Base-by-base conservation (phyloP, 768 basidiomycete genomes). In the Pholiota molesta region DNA sequence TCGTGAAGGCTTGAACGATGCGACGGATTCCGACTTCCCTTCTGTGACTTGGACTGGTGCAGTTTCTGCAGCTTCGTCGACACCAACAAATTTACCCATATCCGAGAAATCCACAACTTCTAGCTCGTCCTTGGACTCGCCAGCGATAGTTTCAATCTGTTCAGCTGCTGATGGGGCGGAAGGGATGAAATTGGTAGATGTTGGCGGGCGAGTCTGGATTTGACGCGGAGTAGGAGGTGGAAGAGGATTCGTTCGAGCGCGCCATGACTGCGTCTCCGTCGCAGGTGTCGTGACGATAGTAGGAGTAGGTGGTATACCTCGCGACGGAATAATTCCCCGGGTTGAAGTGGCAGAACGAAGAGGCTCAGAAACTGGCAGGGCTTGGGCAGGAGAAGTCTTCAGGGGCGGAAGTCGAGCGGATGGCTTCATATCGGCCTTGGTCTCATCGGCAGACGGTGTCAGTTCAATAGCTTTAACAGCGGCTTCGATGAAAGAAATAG, bases 91-190 rank as follows among this genome's bases (percentile, higher is more conserved):
- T 74, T 85, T 88, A 45, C 80, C 89, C 71, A 93, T 79, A 52
- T 94, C 91, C 2, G 83, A 83, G 66, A 92, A 94, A 68, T 94
- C 91, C 7, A 94, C 84, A n/a, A 90, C 83, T 68, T 93, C 91
- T 3, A 93, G 80, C 58, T 86, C 83, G 66, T 89, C 90, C 21
- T 82, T 84, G 4, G 80, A 72, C 57, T 75, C 73, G 44, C 79
- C 73, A 17, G 76, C 75, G n/a, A 89, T 74, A 19, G 79, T 72
- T 60, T 78, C 79, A 31, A 80, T 75, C 51, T 78, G 79, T 29
- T 81, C 79, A 13, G 78, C 62, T 23, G 78, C 75, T 14, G 77
- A 75, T 21, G 73, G 77, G 40, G 77, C 70, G 5, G 78, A 69
- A 37, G 75, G 61, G 13, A 72, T 66, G 55, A 78, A 74, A 19